phyloP scores from a whole-genome alignment of 495 filamentous ascomycete genomes.

The Paragyromitra xinjiangensis region DNA sequence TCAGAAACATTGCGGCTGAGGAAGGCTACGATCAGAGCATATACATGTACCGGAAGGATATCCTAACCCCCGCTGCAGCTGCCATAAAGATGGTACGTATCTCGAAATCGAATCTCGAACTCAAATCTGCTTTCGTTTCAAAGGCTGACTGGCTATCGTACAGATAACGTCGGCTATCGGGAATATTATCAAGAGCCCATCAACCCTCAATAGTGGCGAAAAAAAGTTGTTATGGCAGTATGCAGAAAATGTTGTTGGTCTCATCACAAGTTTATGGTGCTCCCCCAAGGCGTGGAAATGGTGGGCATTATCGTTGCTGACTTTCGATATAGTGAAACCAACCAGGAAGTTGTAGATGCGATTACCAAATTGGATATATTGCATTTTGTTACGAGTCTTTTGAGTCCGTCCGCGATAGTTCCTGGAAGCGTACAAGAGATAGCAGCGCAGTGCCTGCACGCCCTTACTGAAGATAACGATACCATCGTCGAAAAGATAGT shows the following conservation, averaged over 20 bases:
- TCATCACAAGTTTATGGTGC: conserved; percentile 52
- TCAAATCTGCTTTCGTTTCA: conserved; percentile 4
- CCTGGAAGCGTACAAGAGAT: conserved; percentile 60
- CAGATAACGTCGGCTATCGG: conserved; percentile 44
- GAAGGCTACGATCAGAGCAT: conserved; percentile 70
- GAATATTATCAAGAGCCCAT: conserved; percentile 35
- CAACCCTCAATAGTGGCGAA: conserved; percentile 27
- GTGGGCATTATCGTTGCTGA: conserved; percentile 36
- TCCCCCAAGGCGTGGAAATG: not conserved
- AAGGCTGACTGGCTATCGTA: conserved; percentile 22
- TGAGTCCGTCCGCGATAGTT: conserved; percentile 56
- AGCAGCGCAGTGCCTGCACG: conserved; percentile 62
- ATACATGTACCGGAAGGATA: conserved; percentile 68
- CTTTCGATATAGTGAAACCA: conserved; percentile 58
- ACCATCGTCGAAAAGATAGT: conserved; percentile 45
- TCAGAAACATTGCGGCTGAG: conserved; percentile 66
- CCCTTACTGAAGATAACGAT: conserved; percentile 65
- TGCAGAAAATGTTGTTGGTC: conserved; percentile 55
- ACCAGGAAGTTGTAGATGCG: conserved; percentile 66
- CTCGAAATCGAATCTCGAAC: conserved; percentile 11
- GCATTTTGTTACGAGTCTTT: conserved; percentile 64
- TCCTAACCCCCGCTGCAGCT: conserved; percentile 66
- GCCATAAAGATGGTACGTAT: conserved; percentile 62
- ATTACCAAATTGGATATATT: conserved; percentile 62
- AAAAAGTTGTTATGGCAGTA: conserved; percentile 55